Base-by-base conservation (phyloP, 768 basidiomycete species). In the Suillus fuscotomentosus region DNA sequence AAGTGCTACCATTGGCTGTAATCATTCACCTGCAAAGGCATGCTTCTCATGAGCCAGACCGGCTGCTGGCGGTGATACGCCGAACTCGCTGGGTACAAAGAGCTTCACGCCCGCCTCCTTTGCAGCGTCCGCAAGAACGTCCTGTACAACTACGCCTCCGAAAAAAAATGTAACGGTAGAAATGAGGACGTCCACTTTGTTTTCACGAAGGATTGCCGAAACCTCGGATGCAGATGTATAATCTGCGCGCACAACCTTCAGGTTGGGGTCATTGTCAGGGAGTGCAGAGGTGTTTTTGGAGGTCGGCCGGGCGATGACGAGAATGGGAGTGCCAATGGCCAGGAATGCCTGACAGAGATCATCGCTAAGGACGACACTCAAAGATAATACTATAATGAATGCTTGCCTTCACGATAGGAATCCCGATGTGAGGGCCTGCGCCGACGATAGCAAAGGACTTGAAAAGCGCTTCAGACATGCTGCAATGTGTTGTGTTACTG, bases 31-130 rank as follows among this genome's bases (percentile, higher is more conserved):
- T 56, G 59, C 60, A 45, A 60, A 51, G 6, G 27, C 60, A 27
- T 22, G 63, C 27, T 48, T 64, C 53, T 31, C 51, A 53, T 31
- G 51, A 53, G 0, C 9, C 27, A 31, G 10, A 31, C 51, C 51
- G 22, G 3, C 11, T 39, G 17, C n/a, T 60, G 45, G 17, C 15
- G 70, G 67, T 3, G 63, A 38, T 17, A 59, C 66, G 4, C 74
- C 74, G 38, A 74, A 76, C 62, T 76, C 75, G 53, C 70, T 69
- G 9, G 76, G 76, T 8, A 73, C 50, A 51, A 77, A 77, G 17
- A 77, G 67, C 61, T 71, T 65, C 31, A 74, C 76, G 24, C 74
- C 70, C 0, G 66, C 74, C 41, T 61, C 60, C 65, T 71, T 75
- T 2, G 69, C 27, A 53, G 51, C 51, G 27, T 53, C 51, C 51